Evolutionary conservation across 306 rosid species (phyloP).

Genomic region (Sophora flavescens): DNA sequence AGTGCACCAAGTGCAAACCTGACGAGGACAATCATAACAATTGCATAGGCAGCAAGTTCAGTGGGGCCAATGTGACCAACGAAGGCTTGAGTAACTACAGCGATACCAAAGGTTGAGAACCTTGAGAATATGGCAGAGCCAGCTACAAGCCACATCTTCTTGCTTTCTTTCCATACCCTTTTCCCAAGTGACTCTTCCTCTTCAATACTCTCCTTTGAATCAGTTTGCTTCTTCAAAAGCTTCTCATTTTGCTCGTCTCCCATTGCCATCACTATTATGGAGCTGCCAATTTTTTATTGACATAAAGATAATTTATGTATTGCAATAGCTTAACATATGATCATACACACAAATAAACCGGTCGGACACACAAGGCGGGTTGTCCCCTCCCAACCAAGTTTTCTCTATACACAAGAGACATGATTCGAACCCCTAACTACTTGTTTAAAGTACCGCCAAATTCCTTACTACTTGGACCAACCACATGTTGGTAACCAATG

Average conservation of each 20-base stretch:
- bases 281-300: neutral
- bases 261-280: constrained; percentile 18
- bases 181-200: constrained; percentile 37
- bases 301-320: neutral
- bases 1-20: constrained; percentile 52
- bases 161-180: constrained; percentile 55
- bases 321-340: neutral
- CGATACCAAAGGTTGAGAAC: constrained; percentile 52
- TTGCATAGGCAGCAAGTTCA: constrained; percentile 55
- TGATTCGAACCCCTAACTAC: too few relatives aligned
- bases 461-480: too few relatives aligned
- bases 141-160: constrained; percentile 59
- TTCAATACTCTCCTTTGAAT: constrained; percentile 5
- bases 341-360: neutral
- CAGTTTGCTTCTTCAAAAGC: constrained; percentile 29
- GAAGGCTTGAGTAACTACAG: constrained; percentile 52
- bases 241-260: constrained; percentile 28
- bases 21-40: constrained; percentile 48
- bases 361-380: too few relatives aligned
- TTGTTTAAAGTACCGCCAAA: too few relatives aligned
- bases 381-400: too few relatives aligned
- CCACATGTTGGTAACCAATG: too few relatives aligned
- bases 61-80: constrained; percentile 57
- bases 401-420: too few relatives aligned
- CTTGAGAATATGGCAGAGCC: constrained; percentile 63